phyloP scores from a whole-genome alignment of 768 basidiomycete species.

The Russula brevipes region DNA sequence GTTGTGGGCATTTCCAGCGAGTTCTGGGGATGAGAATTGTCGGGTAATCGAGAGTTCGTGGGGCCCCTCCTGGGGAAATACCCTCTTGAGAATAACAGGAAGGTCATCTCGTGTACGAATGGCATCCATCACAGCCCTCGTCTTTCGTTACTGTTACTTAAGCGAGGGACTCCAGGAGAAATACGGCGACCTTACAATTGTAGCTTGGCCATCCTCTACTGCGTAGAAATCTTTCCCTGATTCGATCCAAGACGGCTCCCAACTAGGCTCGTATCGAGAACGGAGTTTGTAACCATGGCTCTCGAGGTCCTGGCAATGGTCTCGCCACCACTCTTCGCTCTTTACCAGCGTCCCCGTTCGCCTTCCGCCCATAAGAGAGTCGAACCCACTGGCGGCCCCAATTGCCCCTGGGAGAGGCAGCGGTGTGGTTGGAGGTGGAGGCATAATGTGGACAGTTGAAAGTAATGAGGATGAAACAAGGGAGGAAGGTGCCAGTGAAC shows the following conservation, averaged over 20 bases:
- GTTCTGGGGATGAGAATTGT: slow-evolving; percentile 16
- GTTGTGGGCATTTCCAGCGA: slow-evolving; percentile 29
- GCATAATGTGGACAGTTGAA: neutral
- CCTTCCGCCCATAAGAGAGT: too few relatives aligned
- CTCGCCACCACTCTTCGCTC: neutral
- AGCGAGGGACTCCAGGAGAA: too few relatives aligned
- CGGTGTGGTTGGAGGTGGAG: neutral
- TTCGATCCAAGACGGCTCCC: slow-evolving; percentile 8
- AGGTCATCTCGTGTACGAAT: neutral
- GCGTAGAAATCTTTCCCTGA: neutral
- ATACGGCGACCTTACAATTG: too few relatives aligned
- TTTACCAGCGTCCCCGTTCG: neutral
- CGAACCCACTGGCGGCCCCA: neutral
- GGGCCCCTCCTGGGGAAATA: neutral
- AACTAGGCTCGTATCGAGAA: slow-evolving; percentile 16
- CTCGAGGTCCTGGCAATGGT: neutral
- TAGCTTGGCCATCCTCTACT: neutral
- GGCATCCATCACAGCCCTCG: slow-evolving; percentile 20
- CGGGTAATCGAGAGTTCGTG: neutral
- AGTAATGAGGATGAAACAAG: neutral
- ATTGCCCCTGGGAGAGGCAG: neutral
- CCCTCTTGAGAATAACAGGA: neutral
- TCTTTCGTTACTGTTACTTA: neutral
- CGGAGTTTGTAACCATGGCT: neutral
- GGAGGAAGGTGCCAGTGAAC: neutral